Base-by-base conservation (phyloP, 805 yeast genomes). In the Pichia cabralensis region DNA sequence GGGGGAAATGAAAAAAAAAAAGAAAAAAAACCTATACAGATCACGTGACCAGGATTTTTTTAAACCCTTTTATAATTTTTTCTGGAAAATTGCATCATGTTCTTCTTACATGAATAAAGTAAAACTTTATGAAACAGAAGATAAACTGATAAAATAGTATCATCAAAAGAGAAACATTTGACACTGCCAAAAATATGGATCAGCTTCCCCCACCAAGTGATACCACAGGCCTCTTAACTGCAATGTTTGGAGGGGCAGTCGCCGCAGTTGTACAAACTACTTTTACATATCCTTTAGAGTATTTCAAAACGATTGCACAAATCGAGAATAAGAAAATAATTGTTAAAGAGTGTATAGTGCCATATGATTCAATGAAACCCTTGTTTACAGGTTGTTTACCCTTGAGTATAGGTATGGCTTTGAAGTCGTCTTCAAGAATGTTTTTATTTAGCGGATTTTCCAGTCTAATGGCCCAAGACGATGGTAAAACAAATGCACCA, bases 401-500 rank as follows among this genome's bases (percentile, higher is more conserved):
- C 0, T 56, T 85, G 39, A 80, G 84, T 24, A 43, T 76, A 0
- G 96, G 96, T 5, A 75, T 76, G 40, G 67, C 83, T 1, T 48
- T 76, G 35, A 88, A 86, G 55, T 78, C 94, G 5, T 64, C 73
- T 6, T 71, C 85, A 6, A 60, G 97, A 37, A 75, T 88, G 48
- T 61, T 76, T 18, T 69, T 80, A 31, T 89, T 82, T 61, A 81
- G 84, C 42, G 72, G 76, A 61, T 76, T 80, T 38, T 74, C 85
- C 17, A 70, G 75, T 48, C 71, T 81, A 53, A 65, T 72, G 81
- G 65, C 77, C 4, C 71, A 70, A 20, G 69, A 65, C 14, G 59
- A 57, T 34, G 72, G 76, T n/a, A 69, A 74, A 42, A 67, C 84
- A 3, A 67, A 78, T 7, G 94, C 94, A 1, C 89, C 94, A 8